Evolutionary conservation across 169 alveolate genomes (phyloP).

Genomic region (Plasmodium adleri): DNA sequence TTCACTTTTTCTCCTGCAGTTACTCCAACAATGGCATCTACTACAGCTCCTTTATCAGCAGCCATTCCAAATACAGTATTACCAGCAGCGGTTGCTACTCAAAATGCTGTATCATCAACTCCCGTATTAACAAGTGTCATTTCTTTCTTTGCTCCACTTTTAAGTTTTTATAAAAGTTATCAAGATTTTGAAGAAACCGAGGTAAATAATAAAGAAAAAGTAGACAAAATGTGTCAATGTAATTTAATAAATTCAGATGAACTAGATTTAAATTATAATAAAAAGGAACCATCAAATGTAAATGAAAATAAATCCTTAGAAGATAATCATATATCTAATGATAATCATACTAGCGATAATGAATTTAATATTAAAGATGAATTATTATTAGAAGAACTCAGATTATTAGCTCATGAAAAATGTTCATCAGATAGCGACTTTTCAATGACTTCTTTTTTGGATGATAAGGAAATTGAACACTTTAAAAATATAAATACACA

Average conservation of each 20-base stretch:
- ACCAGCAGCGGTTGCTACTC: constrained; percentile 73
- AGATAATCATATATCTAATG: constrained; percentile 1
- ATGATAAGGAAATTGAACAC: constrained; percentile 13
- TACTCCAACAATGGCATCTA: constrained; percentile 62
- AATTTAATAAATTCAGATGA: constrained; percentile 40
- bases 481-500: constrained; percentile 19
- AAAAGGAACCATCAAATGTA: not conserved
- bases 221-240: constrained; percentile 54
- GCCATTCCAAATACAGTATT: constrained; percentile 61
- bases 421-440: constrained; percentile 15
- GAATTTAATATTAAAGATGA: constrained; percentile 29
- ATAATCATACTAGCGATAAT: constrained; percentile 20
- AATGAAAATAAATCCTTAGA: constrained; percentile 4
- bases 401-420: constrained; percentile 32
- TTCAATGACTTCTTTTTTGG: constrained; percentile 42
- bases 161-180: constrained; percentile 37
- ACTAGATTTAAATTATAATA: not conserved
- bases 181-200: constrained; percentile 35
- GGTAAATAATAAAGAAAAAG: constrained; percentile 7
- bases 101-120: constrained; percentile 66
- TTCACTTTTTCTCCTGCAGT: constrained; percentile 58
- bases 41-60: constrained; percentile 72
- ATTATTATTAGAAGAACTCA: constrained; percentile 19
- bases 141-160: constrained; percentile 59
- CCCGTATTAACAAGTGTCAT: constrained; percentile 65